Evolutionary conservation across 1,284 basidiomycete genomes (phyloP).

Genomic region (Marasmius oreades): DNA sequence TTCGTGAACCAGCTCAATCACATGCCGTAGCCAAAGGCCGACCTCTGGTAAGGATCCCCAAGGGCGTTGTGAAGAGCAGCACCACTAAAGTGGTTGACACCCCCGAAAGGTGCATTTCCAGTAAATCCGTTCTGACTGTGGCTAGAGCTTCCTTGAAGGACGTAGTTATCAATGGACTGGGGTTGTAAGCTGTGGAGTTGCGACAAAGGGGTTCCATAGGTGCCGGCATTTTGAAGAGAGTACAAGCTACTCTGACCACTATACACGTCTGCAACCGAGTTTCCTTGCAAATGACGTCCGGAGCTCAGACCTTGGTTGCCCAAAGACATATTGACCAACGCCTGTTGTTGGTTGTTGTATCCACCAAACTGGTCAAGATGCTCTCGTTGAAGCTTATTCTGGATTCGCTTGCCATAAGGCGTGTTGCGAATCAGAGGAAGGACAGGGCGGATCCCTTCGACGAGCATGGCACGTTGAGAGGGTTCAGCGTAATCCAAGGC

Average conservation of each 20-base stretch:
- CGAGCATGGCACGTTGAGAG: slow-evolving; percentile 77
- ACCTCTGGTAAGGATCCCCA: slow-evolving; percentile 72
- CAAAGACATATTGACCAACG: slow-evolving; percentile 56
- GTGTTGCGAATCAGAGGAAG: slow-evolving; percentile 95
- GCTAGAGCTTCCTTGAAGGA: slow-evolving; percentile 65
- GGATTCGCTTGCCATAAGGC: slow-evolving; percentile 96
- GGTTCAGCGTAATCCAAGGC: slow-evolving; percentile 95
- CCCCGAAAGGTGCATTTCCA: slow-evolving; percentile 44
- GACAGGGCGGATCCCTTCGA: slow-evolving; percentile 96
- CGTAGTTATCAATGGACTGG: slow-evolving; percentile 74
- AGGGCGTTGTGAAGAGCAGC: slow-evolving; percentile 49
- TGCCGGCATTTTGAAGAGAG: slow-evolving; percentile 42
- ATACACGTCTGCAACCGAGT: slow-evolving; percentile 67
- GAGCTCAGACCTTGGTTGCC: slow-evolving; percentile 52
- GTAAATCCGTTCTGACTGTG: slow-evolving; percentile 61
- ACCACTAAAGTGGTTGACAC: slow-evolving; percentile 54
- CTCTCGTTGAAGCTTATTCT: slow-evolving; percentile 94
- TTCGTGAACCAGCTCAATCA: too few relatives aligned
- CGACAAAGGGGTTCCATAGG: slow-evolving; percentile 46
- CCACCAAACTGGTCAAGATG: slow-evolving; percentile 71
- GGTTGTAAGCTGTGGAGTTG: slow-evolving; percentile 60
- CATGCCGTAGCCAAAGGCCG: slow-evolving; percentile 75
- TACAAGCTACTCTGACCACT: slow-evolving; percentile 61
- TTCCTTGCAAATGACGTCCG: slow-evolving; percentile 57
- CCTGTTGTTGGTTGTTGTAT: slow-evolving; percentile 52